Evolutionary conservation across 495 filamentous ascomycete species (phyloP).

Genomic region (Penicillium canariense): DNA sequence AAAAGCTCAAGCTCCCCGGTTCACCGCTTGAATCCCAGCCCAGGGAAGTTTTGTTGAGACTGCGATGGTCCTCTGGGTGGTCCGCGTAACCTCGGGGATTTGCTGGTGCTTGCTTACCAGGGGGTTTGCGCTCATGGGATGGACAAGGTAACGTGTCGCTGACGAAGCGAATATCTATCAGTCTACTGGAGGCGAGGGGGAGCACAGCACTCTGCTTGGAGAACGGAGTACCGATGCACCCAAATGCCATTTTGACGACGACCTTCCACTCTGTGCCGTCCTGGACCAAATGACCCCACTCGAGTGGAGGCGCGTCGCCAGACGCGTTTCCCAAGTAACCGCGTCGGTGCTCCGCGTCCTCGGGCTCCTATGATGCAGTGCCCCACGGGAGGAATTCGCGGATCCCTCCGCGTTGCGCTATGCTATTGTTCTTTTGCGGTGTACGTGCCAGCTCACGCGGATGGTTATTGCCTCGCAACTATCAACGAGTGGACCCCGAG

Average conservation of each 20-base stretch:
- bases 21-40: slow-evolving; percentile 14
- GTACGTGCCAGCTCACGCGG: slow-evolving; percentile 15
- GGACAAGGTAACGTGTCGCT: too few relatives aligned
- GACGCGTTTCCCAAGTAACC: slow-evolving; percentile 37
- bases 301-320: slow-evolving; percentile 14
- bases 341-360: slow-evolving; percentile 27
- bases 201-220: too few relatives aligned
- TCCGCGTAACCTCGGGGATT: slow-evolving; percentile 6
- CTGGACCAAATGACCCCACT: slow-evolving; percentile 8
- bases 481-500: neutral
- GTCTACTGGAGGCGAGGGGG: too few relatives aligned
- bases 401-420: neutral
- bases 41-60: slow-evolving; percentile 16
- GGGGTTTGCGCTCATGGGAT: too few relatives aligned
- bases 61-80: slow-evolving; percentile 25
- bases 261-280: neutral
- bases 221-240: neutral
- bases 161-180: neutral
- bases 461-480: neutral
- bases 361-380: slow-evolving; percentile 23
- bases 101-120: neutral
- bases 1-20: slow-evolving; percentile 14
- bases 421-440: slow-evolving; percentile 16
- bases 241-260: neutral
- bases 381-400: slow-evolving; percentile 22